These are phyloP conservation scores for Nemania sp. DNA, from an alignment of 2,329 filamentous ascomycete genomes.

Conservation along the genomic window DNA sequence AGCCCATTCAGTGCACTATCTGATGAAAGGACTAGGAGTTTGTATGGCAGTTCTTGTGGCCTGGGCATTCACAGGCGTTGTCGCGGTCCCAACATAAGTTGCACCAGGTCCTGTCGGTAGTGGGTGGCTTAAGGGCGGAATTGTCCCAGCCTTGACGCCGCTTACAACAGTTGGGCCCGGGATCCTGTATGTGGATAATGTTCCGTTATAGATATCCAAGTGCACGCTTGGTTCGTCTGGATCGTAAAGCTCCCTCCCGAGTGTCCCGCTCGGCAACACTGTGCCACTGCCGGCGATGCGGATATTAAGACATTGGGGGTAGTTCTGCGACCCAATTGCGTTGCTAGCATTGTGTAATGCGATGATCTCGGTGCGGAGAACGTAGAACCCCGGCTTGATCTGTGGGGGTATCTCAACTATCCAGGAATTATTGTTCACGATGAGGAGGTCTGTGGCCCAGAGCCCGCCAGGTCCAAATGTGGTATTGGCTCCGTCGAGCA, in stretches of 20 bases:
- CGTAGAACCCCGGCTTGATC: conserved; percentile 62
- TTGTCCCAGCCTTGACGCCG: conserved; percentile 27
- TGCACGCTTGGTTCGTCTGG: conserved; percentile 45
- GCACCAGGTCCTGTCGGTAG: conserved; percentile 42
- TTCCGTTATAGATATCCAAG: conserved; percentile 43
- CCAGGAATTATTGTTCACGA: conserved; percentile 63
- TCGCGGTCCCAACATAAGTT: conserved; percentile 37
- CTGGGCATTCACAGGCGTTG: conserved; percentile 21
- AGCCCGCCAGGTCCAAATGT: conserved; percentile 47
- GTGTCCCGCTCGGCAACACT: conserved; percentile 40
- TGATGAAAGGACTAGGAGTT: conserved; percentile 1
- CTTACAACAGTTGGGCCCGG: conserved; percentile 46
- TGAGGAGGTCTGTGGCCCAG: conserved; percentile 58
- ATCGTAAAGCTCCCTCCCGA: conserved; percentile 45
- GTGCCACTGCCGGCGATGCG: conserved; percentile 63
- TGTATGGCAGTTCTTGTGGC: neutral
- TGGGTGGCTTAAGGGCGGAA: conserved; percentile 42
- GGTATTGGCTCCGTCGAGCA: conserved; percentile 44
- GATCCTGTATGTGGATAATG: conserved; percentile 45
- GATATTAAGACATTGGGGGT: conserved; percentile 69
- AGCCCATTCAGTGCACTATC: neutral
- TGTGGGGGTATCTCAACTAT: conserved; percentile 59
- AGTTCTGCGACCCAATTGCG: conserved; percentile 61
- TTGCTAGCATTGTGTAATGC: conserved; percentile 60
- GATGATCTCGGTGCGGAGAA: conserved; percentile 65